A percentile compares a stretch with the other conserved stretches of the same genome.
These are phyloP conservation scores for Rhodotorula sp. DNA, from an alignment of 1,284 basidiomycete species.

Conservation along the genomic window DNA sequence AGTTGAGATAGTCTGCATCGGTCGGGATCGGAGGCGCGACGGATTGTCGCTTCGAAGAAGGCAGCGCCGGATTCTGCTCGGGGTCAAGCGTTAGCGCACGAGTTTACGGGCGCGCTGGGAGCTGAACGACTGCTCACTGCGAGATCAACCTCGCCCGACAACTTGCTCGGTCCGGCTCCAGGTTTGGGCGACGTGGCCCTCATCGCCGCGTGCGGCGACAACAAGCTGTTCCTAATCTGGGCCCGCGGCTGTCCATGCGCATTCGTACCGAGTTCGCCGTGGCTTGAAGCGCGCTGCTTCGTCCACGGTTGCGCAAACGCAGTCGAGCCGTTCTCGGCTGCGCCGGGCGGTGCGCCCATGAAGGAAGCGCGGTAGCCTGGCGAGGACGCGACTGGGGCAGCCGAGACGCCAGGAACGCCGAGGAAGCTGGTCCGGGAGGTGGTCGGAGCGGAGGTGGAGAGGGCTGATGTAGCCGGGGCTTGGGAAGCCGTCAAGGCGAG, in stretches of 20 bases:
- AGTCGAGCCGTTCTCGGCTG: neutral
- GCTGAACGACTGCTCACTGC: slow-evolving; percentile 17
- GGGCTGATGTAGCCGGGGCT: neutral
- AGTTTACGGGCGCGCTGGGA: neutral
- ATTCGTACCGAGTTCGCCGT: slow-evolving; percentile 7
- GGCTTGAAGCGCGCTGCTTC: slow-evolving; percentile 14
- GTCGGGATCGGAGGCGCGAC: slow-evolving; percentile 16
- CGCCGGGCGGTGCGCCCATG: neutral
- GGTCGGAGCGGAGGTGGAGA: neutral
- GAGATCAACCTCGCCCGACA: slow-evolving; percentile 37
- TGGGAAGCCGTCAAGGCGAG: slow-evolving; percentile 16
- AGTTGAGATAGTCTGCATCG: slow-evolving; percentile 37
- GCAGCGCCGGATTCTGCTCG: neutral
- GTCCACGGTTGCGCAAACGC: slow-evolving; percentile 16
- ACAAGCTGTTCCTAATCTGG: slow-evolving; percentile 20
- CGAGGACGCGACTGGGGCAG: slow-evolving; percentile 7
- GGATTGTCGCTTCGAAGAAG: slow-evolving; percentile 3
- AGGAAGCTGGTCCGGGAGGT: neutral
- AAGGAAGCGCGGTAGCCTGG: neutral
- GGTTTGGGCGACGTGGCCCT: neutral
- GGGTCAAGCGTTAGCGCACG: neutral
- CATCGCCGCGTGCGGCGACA: slow-evolving; percentile 1
- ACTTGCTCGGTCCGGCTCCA: slow-evolving; percentile 26
- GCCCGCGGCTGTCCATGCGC: slow-evolving; percentile 4
- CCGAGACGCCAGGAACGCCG: slow-evolving; percentile 4